Conservation (phyloP, 2,329 filamentous ascomycete species). For the Colletotrichum scovillei region DNA sequence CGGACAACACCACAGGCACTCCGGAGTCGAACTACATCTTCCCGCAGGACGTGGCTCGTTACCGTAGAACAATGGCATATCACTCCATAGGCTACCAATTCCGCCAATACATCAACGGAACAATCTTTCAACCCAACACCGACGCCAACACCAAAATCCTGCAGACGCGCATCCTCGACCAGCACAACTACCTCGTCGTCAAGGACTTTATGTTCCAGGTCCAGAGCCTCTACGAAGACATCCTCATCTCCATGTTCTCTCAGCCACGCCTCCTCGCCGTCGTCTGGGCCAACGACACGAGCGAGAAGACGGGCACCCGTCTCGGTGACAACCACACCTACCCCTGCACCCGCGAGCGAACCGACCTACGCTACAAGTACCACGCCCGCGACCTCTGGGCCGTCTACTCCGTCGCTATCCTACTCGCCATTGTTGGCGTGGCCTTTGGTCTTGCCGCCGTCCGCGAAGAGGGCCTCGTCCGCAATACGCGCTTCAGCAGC, state of each 20-base stretch:
- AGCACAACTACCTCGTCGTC: constrained; percentile 42
- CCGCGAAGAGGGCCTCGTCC: constrained; percentile 45
- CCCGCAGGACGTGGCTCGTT: constrained; percentile 38
- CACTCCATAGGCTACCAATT: constrained; percentile 45
- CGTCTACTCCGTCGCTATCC: constrained; percentile 47
- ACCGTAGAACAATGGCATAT: constrained; percentile 46
- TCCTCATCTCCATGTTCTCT: constrained; percentile 48
- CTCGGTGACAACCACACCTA: constrained; percentile 37
- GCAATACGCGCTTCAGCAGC: constrained; percentile 51
- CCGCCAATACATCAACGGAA: constrained; percentile 45
- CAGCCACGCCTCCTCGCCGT: constrained; percentile 48
- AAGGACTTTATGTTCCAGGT: constrained; percentile 40
- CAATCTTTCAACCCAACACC: constrained; percentile 40
- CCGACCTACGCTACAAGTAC: constrained; percentile 44
- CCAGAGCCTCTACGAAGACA: constrained; percentile 47
- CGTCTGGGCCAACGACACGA: constrained; percentile 43
- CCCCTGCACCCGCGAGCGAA: constrained; percentile 43
- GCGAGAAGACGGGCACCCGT: constrained; percentile 36
- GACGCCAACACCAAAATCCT: constrained; percentile 46
- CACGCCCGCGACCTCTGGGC: constrained; percentile 46
- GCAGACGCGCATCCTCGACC: constrained; percentile 53
- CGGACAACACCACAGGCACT: constrained; percentile 44
- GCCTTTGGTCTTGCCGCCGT: constrained; percentile 45
- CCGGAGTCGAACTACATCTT: constrained; percentile 43
- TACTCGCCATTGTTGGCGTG: constrained; percentile 42